Evolutionary conservation across 2,329 filamentous ascomycete genomes (phyloP).

Genomic region (Coniochaeta prunicola): DNA sequence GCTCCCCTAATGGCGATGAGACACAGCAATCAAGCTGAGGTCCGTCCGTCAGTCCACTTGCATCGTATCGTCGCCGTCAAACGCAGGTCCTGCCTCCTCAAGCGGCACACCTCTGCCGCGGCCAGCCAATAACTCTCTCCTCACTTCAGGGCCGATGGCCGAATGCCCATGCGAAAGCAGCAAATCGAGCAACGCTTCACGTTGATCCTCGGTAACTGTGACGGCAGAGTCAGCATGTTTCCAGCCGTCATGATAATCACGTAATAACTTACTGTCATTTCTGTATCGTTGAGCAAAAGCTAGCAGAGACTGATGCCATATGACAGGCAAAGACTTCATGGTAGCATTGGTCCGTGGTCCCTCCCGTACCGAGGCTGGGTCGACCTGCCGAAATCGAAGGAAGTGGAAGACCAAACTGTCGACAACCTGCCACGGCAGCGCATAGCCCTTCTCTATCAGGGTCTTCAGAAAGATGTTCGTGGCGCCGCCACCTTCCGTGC

Average conservation of each 20-base stretch:
- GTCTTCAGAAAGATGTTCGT: conserved; percentile 94
- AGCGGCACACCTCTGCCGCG: conserved; percentile 72
- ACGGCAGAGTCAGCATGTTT: conserved; percentile 7
- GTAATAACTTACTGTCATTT: conserved; percentile 61
- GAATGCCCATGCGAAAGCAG: conserved; percentile 78
- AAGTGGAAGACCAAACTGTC: conserved; percentile 97
- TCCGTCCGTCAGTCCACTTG: conserved; percentile 46
- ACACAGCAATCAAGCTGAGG: neutral
- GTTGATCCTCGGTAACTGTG: conserved; percentile 73
- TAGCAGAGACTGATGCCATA: conserved; percentile 92
- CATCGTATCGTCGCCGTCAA: conserved; percentile 90
- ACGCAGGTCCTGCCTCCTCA: conserved; percentile 45
- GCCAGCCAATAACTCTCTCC: conserved; percentile 81
- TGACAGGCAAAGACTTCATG: conserved; percentile 68
- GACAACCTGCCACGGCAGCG: conserved; percentile 74
- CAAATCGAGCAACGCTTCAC: conserved; percentile 83
- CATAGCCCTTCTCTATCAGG: conserved; percentile 94
- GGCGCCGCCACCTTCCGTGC: conserved; percentile 80
- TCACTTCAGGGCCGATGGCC: conserved; percentile 83
- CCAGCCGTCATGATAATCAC: neutral
- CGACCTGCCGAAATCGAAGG: conserved; percentile 71
- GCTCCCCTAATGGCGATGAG: neutral
- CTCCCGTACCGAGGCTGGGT: conserved; percentile 47
- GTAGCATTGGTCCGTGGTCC: conserved; percentile 41
- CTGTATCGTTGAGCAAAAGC: conserved; percentile 92